phyloP scores from a whole-genome alignment of 768 basidiomycete species.

The Leccinellum rugosiceps region DNA sequence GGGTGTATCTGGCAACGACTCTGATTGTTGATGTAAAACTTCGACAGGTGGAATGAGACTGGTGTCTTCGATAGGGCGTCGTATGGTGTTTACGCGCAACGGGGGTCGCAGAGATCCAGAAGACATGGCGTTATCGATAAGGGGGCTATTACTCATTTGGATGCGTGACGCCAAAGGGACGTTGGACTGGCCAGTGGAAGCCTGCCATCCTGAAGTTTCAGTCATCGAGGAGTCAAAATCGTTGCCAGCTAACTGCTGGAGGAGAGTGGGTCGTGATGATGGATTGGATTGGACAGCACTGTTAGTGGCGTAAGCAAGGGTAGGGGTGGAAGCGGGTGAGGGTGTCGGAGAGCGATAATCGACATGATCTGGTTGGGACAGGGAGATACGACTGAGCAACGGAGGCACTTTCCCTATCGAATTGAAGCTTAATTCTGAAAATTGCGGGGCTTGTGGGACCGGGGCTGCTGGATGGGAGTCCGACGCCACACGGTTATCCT shows the following conservation, averaged over 20 bases:
- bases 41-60: conserved; percentile 33
- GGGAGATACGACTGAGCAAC: conserved; percentile 50
- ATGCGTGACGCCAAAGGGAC: conserved; percentile 25
- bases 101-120: not conserved
- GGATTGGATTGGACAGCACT: conserved; percentile 1
- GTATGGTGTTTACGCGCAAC: not conserved
- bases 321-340: conserved; percentile 11
- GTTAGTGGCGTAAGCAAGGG: not conserved
- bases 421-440: conserved; percentile 39
- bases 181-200: conserved; percentile 7
- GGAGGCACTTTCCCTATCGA: conserved; percentile 54
- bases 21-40: conserved; percentile 16
- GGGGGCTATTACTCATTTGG: conserved; percentile 9
- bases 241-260: conserved; percentile 19
- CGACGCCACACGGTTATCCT: no score
- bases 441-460: conserved; percentile 14
- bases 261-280: conserved; percentile 20
- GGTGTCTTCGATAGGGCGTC: not conserved
- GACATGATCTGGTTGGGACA: conserved; percentile 24
- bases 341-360: conserved; percentile 30
- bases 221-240: not conserved
- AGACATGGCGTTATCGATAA: not conserved
- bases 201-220: not conserved
- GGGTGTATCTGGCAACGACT: conserved; percentile 18
- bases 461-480: no score